Evolutionary conservation across 1,284 basidiomycete species (phyloP), one percentile per base, ranked within the genome.

Genomic region (Volvariella surrecta): DNA sequence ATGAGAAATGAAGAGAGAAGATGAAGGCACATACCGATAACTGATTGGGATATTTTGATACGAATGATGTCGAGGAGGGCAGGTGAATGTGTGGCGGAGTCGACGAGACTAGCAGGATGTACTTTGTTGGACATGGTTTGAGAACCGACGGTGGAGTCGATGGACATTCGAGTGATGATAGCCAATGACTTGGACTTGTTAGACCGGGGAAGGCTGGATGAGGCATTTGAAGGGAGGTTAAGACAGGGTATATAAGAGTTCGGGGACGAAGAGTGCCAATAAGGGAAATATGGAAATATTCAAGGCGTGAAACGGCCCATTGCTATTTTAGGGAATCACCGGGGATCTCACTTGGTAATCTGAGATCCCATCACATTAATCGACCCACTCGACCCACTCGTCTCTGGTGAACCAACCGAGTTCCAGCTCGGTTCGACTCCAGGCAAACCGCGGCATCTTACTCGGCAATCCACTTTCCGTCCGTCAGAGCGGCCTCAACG

Each of bases 41-140:
- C 58, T 24, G 70, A 63, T 39, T 68, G 64, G 45, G 73, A 66
- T 45, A 84, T 60, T 60, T 79, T 76, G 53, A 78, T 58, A 48
- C 76, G 71, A 53, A 84, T 62, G 46, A 86, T 73, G 54, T 80
- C 68, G 42, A 83, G 65, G 43, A 83, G 70, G 18, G 71, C 78
- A 16, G 74, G 73, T 1, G 76, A 75, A 58, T 85, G 82, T 1
- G 63, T 54, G 1, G 75, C 57, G 15, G 78, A 64, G 59, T 82
- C 73, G 41, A 84, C 73, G 54, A 82, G 77, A 52, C 70, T 74
- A 2, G 79, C 79, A 22, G 63, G 70, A 61, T 84, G 79, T 35
- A 81, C 47, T 4, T 72, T 61, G 1, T 65, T 67, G n/a, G 52
- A 52, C 13, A 43, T 34, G 42, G 49, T 40, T 34, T 40, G 39